Percentiles rank a stretch among this genome's conserved stretches.
These are phyloP conservation scores for Persicaria tinctoria DNA, from an alignment of 148 eudicot genomes.

Conservation along the genomic window DNA sequence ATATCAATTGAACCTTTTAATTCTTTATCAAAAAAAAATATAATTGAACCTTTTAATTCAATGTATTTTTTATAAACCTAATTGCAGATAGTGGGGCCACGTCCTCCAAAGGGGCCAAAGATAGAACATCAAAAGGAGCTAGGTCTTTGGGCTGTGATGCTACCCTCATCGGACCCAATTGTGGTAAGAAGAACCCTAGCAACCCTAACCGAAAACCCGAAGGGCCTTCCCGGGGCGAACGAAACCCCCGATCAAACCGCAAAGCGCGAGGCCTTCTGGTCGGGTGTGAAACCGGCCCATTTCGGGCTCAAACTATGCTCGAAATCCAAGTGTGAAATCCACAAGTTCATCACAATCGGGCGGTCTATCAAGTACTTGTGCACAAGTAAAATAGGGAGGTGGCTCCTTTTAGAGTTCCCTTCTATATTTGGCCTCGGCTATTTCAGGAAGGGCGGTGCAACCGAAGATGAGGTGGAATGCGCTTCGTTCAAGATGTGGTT, in stretches of 20 bases:
- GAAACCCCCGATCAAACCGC: slow-evolving; percentile 47
- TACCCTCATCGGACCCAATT: slow-evolving; percentile 79
- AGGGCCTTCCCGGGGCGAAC: slow-evolving; percentile 56
- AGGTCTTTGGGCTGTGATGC: slow-evolving; percentile 71
- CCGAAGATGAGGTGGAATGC: slow-evolving; percentile 74
- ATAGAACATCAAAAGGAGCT: slow-evolving; percentile 67
- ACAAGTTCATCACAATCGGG: slow-evolving; percentile 43
- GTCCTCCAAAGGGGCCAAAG: slow-evolving; percentile 53
- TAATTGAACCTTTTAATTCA: too few relatives aligned
- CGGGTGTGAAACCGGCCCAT: slow-evolving; percentile 73
- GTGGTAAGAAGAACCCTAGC: slow-evolving; percentile 73
- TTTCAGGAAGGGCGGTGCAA: slow-evolving; percentile 70
- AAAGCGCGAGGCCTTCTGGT: slow-evolving; percentile 65
- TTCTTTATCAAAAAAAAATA: too few relatives aligned
- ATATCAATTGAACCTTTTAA: background rate
- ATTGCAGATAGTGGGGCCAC: slow-evolving; percentile 75
- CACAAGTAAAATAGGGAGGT: slow-evolving; percentile 48
- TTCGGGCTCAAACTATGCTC: slow-evolving; percentile 71
- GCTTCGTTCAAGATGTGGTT: slow-evolving; percentile 95
- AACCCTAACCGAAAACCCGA: slow-evolving; percentile 54
- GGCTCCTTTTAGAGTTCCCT: slow-evolving; percentile 70
- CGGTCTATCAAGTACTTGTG: slow-evolving; percentile 56
- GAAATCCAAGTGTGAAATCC: slow-evolving; percentile 47
- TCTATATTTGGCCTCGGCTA: slow-evolving; percentile 70
- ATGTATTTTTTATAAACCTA: too few relatives aligned